Evolutionary conservation across 140 eudicot species (phyloP).

Genomic region (Oenanthe javanica): DNA sequence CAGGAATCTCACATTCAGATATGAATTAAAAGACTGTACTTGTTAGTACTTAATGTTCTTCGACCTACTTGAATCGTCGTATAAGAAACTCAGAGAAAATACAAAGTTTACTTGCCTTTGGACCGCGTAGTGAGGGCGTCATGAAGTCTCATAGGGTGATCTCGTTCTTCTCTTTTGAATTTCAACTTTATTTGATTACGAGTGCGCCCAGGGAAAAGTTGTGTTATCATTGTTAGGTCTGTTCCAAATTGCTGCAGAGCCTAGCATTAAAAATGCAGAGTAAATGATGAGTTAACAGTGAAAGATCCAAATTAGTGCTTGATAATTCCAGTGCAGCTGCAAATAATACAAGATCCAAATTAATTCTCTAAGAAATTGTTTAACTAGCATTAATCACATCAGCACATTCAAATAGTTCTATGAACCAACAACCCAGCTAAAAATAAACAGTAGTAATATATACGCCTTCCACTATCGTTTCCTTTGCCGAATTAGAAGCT

Average conservation of each 20-base stretch:
- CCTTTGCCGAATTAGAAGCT: not conserved
- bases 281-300: not conserved
- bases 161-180: constrained; percentile 71
- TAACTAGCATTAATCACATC: not conserved
- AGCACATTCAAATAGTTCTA: not conserved
- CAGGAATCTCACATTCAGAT: not conserved
- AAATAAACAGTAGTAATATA: not conserved
- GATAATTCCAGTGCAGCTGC: not conserved
- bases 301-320: not conserved
- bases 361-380: not conserved
- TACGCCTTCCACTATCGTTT: not conserved
- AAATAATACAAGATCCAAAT: not conserved
- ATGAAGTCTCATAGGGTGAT: constrained; percentile 62
- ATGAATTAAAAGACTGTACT: not conserved
- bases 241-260: constrained; percentile 75
- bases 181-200: constrained; percentile 63
- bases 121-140: constrained; percentile 73
- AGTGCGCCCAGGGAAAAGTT: constrained; percentile 80
- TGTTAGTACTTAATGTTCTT: not conserved
- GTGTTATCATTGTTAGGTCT: constrained; percentile 64
- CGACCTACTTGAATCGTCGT: not conserved
- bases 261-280: constrained; percentile 21
- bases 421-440: not conserved
- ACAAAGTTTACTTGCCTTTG: constrained; percentile 27
- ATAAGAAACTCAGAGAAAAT: not conserved